These are phyloP conservation scores for Theobroma cacao DNA, from an alignment of 345 rosid species.

Conservation along the genomic window DNA sequence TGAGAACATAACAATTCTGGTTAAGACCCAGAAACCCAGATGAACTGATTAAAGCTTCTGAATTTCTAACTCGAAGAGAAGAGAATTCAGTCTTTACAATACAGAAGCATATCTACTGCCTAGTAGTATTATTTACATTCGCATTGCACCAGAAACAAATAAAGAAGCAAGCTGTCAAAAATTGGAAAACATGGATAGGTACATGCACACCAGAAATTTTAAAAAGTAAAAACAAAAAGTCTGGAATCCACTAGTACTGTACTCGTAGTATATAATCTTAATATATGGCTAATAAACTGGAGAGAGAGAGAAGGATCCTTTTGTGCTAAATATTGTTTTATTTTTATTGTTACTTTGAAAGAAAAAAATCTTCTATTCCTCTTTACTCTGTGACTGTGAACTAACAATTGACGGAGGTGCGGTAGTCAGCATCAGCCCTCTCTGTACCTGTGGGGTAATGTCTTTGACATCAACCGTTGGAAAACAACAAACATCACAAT, in stretches of 20 bases:
- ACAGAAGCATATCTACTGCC: neutral
- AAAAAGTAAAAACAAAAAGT: no score
- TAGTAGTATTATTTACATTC: no score
- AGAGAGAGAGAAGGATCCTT: no score
- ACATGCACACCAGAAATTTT: neutral
- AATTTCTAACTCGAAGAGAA: no score
- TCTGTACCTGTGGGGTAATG: neutral
- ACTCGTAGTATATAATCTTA: neutral
- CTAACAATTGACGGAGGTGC: no score
- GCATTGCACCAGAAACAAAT: neutral
- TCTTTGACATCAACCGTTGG: neutral
- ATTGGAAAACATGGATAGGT: no score
- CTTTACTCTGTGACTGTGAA: no score
- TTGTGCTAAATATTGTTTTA: no score
- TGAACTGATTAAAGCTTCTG: neutral
- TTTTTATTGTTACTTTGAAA: no score
- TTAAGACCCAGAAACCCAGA: neutral
- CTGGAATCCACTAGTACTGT: no score
- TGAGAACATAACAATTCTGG: neutral
- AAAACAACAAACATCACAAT: neutral
- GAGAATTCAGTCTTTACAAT: neutral
- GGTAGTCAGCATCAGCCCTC: neutral
- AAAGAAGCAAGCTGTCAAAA: neutral
- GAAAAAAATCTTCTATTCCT: no score
- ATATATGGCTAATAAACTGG: neutral